phyloP scores from a whole-genome alignment of 2,329 filamentous ascomycete genomes.

The Penicillium sp. region DNA sequence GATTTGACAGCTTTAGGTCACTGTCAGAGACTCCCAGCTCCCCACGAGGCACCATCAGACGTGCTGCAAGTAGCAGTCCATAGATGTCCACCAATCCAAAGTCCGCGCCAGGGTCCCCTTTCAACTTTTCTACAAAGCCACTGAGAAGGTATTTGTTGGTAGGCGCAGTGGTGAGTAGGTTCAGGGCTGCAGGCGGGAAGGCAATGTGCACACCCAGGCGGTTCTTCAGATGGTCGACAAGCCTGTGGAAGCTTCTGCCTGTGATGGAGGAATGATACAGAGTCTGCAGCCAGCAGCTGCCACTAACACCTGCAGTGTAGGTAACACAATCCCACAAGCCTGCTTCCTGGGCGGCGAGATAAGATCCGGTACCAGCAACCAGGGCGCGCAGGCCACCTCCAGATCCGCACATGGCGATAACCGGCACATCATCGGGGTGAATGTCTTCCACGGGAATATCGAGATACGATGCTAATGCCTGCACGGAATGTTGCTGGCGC shows the following conservation, averaged over 20 bases:
- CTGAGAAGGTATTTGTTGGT: slow-evolving; percentile 90
- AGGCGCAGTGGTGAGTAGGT: slow-evolving; percentile 78
- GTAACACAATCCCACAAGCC: slow-evolving; percentile 92
- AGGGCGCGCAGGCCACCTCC: slow-evolving; percentile 87
- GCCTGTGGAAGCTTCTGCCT: slow-evolving; percentile 61
- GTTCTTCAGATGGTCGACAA: slow-evolving; percentile 83
- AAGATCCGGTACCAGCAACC: slow-evolving; percentile 84
- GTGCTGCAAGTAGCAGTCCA: slow-evolving; percentile 77
- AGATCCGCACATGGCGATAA: slow-evolving; percentile 91
- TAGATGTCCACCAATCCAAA: slow-evolving; percentile 94
- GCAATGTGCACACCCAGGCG: slow-evolving; percentile 86
- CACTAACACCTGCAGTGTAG: slow-evolving; percentile 93
- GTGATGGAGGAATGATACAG: slow-evolving; percentile 81
- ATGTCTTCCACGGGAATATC: slow-evolving; percentile 73
- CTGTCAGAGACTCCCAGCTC: slow-evolving; percentile 72
- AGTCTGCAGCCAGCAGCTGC: slow-evolving; percentile 91
- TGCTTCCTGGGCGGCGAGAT: slow-evolving; percentile 77
- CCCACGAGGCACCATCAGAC: slow-evolving; percentile 81
- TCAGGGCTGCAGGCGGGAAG: slow-evolving; percentile 80
- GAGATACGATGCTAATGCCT: slow-evolving; percentile 79
- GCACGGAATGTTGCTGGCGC: slow-evolving; percentile 65
- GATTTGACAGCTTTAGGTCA: slow-evolving; percentile 90
- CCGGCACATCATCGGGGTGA: slow-evolving; percentile 88
- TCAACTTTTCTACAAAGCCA: slow-evolving; percentile 87
- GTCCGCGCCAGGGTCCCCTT: slow-evolving; percentile 73